phyloP scores from a whole-genome alignment of 306 rosid genomes.

The Senna siamea region DNA sequence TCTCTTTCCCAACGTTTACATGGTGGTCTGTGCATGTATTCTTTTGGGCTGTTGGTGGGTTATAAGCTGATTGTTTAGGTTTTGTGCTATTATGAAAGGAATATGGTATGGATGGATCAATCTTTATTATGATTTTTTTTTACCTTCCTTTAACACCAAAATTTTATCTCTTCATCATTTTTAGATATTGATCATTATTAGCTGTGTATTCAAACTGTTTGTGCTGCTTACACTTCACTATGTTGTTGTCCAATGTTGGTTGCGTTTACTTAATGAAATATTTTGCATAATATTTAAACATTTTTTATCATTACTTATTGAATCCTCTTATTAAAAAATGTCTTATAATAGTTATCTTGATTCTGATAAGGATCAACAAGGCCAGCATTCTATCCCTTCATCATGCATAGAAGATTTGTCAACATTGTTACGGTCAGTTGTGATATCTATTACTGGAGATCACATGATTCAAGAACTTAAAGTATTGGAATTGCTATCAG shows the following conservation, averaged over 20 bases:
- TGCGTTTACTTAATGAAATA: conserved; percentile 7
- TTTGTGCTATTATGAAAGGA: neutral
- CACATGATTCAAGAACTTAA: conserved; percentile 67
- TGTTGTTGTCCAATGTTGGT: conserved; percentile 13
- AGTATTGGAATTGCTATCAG: conserved; percentile 67
- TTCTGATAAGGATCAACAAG: conserved; percentile 53
- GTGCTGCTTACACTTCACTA: conserved; percentile 22
- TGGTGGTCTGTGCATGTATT: too few species aligned
- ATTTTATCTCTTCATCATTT: neutral
- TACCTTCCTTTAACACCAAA: neutral
- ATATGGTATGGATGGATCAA: neutral
- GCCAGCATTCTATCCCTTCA: conserved; percentile 48
- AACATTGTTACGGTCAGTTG: conserved; percentile 62
- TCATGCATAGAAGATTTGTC: conserved; percentile 79
- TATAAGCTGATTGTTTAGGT: neutral
- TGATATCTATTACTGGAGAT: conserved; percentile 63
- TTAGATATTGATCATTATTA: neutral
- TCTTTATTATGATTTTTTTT: neutral
- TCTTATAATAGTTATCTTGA: conserved; percentile 27
- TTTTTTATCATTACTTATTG: neutral
- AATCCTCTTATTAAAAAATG: neutral
- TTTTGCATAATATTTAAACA: conserved; percentile 2
- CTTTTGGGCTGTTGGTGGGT: too few species aligned
- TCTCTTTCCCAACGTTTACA: too few species aligned
- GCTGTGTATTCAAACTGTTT: conserved; percentile 14